Percentiles rank a stretch among this genome's conserved stretches.
These are phyloP conservation scores for Geosmithia morbida DNA, from an alignment of 2,329 filamentous ascomycete species.

Conservation along the genomic window DNA sequence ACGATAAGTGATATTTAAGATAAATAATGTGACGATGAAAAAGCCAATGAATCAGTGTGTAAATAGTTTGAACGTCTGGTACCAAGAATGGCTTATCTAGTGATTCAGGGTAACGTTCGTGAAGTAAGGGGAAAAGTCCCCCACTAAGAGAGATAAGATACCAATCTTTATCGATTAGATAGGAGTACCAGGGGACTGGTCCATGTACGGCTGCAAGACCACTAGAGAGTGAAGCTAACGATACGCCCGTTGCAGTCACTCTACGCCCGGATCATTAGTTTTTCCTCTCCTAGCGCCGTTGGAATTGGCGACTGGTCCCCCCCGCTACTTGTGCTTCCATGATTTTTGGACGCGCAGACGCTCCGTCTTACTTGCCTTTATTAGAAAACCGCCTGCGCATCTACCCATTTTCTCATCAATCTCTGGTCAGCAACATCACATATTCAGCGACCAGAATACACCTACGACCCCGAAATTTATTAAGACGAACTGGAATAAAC, in stretches of 20 bases:
- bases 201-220: too few species aligned
- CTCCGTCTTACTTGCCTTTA: constrained; percentile 4
- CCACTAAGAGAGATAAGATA: not conserved
- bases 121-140: not conserved
- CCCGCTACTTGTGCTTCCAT: constrained; percentile 20
- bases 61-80: not conserved
- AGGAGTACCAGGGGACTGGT: not conserved
- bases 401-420: not conserved
- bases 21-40: too few species aligned
- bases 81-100: not conserved
- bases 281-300: constrained; percentile 23
- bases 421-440: not conserved
- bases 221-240: too few species aligned
- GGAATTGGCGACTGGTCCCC: constrained; percentile 23
- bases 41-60: too few species aligned
- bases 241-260: not conserved
- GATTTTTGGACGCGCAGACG: constrained; percentile 23
- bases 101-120: not conserved
- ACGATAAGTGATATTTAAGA: too few species aligned
- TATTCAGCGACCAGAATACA: not conserved
- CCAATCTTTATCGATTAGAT: not conserved
- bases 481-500: not conserved
- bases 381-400: constrained; percentile 4
- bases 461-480: not conserved
- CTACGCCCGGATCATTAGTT: constrained; percentile 19